Evolutionary conservation across 495 filamentous ascomycete genomes (phyloP).

Genomic region (Penicillium desertorum): DNA sequence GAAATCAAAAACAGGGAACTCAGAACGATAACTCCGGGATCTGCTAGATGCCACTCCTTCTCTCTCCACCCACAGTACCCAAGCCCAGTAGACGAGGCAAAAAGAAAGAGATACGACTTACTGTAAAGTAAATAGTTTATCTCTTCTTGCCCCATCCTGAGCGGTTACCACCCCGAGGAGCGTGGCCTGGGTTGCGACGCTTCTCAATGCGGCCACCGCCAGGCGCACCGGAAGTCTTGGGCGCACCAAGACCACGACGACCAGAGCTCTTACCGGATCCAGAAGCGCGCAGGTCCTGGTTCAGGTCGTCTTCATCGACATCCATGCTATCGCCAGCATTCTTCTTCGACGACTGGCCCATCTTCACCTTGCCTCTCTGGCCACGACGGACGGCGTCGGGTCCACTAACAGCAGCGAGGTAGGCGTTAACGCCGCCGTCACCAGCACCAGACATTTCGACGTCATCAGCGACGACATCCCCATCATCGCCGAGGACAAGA

Average conservation of each 20-base stretch:
- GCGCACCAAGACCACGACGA: constrained; percentile 48
- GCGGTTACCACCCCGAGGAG: constrained; percentile 5
- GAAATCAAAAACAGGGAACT: background rate
- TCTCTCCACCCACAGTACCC: background rate
- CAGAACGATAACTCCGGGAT: constrained; percentile 12
- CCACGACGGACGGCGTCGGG: constrained; percentile 79
- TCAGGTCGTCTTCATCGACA: constrained; percentile 55
- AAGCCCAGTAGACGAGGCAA: background rate
- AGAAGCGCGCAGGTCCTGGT: constrained; percentile 26
- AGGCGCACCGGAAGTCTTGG: constrained; percentile 44
- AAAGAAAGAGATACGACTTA: background rate
- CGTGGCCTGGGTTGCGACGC: constrained; percentile 30
- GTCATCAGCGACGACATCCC: constrained; percentile 42
- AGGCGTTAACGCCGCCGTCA: constrained; percentile 73
- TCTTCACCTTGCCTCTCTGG: constrained; percentile 83
- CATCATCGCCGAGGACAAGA: constrained; percentile 67
- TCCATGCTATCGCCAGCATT: constrained; percentile 66
- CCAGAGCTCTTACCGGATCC: constrained; percentile 23
- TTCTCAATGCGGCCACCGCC: constrained; percentile 42
- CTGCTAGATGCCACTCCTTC: constrained; percentile 12
- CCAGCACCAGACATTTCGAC: constrained; percentile 62
- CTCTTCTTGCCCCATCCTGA: constrained; percentile 16
- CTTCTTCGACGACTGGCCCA: constrained; percentile 62
- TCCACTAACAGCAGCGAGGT: constrained; percentile 85
- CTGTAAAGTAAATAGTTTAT: background rate